Evolutionary conservation across 306 rosid species (phyloP).

Genomic region (Vigna radiata): DNA sequence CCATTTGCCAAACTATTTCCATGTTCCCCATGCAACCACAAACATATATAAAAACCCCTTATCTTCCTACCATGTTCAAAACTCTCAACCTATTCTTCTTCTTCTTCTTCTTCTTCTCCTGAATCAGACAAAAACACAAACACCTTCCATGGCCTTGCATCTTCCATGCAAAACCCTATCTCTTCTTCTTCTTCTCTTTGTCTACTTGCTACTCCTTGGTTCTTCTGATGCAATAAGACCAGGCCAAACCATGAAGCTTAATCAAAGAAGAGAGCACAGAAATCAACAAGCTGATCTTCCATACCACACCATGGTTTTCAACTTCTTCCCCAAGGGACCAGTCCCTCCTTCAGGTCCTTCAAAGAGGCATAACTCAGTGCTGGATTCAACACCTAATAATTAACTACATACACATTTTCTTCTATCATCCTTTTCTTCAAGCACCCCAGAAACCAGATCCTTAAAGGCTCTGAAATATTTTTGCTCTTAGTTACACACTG

Average conservation of each 20-base stretch:
- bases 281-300: constrained; percentile 30
- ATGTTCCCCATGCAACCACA: constrained; percentile 59
- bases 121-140: neutral
- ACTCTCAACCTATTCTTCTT: neutral
- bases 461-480: constrained; percentile 25
- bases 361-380: constrained; percentile 69
- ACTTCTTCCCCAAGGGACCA: constrained; percentile 74
- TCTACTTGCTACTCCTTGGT: constrained; percentile 49
- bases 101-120: neutral
- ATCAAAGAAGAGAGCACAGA: constrained; percentile 37
- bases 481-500: constrained; percentile 19
- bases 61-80: neutral
- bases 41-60: constrained; percentile 42
- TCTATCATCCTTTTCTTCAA: neutral
- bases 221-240: constrained; percentile 66
- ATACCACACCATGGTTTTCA: constrained; percentile 54
- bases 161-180: constrained; percentile 38
- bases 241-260: constrained; percentile 46
- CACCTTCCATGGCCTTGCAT: constrained; percentile 51
- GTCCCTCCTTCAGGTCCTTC: constrained; percentile 92
- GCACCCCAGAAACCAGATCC: constrained; percentile 24
- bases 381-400: constrained; percentile 60
- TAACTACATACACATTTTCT: constrained; percentile 29
- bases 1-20: constrained; percentile 51
- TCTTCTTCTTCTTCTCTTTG: constrained; percentile 40